phyloP scores from a whole-genome alignment of 1,284 basidiomycete species.

The Phylloboletellus chloephorus region DNA sequence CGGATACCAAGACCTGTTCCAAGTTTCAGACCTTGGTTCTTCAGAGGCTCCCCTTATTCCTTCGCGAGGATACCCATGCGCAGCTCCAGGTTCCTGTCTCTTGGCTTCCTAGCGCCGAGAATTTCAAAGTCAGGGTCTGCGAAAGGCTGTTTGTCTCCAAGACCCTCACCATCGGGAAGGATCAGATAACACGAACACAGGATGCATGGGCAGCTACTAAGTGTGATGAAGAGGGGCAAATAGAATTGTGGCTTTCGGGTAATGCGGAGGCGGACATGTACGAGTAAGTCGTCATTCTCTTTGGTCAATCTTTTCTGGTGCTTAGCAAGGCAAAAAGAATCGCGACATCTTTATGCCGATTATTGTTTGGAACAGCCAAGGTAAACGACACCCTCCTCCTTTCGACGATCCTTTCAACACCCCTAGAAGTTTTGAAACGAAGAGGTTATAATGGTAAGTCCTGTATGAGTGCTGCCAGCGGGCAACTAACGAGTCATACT shows the following conservation, averaged over 20 bases:
- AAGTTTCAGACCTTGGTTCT: conserved; percentile 60
- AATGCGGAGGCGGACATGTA: conserved; percentile 71
- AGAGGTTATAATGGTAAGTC: conserved; percentile 47
- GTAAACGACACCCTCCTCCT: conserved; percentile 79
- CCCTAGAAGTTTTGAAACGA: conserved; percentile 73
- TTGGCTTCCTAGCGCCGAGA: background rate
- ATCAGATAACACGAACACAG: background rate
- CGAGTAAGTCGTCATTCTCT: conserved; percentile 54
- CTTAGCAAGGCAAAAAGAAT: conserved; percentile 43
- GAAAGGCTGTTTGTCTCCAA: conserved; percentile 5
- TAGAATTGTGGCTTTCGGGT: conserved; percentile 10
- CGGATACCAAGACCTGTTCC: conserved; percentile 39
- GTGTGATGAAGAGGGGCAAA: background rate
- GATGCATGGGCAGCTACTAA: conserved; percentile 4
- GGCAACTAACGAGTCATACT: background rate
- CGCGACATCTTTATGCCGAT: conserved; percentile 66
- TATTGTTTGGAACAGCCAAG: conserved; percentile 67
- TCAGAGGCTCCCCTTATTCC: conserved; percentile 88
- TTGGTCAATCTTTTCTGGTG: background rate
- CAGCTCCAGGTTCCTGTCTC: conserved; percentile 29
- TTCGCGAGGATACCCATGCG: conserved; percentile 79
- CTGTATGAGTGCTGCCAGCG: no score
- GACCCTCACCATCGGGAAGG: conserved; percentile 1
- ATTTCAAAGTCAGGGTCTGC: conserved; percentile 6
- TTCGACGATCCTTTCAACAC: conserved; percentile 86